phyloP scores from a whole-genome alignment of 495 filamentous ascomycete species.

The Clavariopsis aquatica region DNA sequence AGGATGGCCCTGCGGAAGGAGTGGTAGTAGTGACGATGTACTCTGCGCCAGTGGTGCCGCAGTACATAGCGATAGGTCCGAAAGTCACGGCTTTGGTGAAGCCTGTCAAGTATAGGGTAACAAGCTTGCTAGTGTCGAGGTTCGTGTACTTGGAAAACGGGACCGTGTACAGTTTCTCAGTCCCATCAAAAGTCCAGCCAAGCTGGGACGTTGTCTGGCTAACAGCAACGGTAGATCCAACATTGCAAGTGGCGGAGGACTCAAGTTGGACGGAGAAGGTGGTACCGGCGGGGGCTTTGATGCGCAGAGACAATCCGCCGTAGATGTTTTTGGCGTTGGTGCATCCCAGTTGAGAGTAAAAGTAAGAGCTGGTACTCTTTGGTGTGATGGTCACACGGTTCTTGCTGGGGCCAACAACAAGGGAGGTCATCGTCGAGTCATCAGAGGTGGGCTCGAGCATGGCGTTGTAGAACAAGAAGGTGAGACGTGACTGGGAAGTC shows the following conservation, averaged over 20 bases:
- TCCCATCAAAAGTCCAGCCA: slow-evolving; percentile 63
- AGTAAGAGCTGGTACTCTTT: slow-evolving; percentile 53
- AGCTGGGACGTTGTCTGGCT: slow-evolving; percentile 52
- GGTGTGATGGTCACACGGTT: slow-evolving; percentile 60
- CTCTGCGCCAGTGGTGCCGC: slow-evolving; percentile 54
- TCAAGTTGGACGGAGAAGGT: slow-evolving; percentile 58
- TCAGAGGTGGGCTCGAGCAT: slow-evolving; percentile 59
- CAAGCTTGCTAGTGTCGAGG: slow-evolving; percentile 55
- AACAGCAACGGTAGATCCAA: slow-evolving; percentile 36
- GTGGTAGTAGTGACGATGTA: slow-evolving; percentile 52
- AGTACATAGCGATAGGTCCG: slow-evolving; percentile 63
- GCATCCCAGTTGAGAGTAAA: slow-evolving; percentile 61
- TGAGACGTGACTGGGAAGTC: slow-evolving; percentile 63
- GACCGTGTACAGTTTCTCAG: slow-evolving; percentile 61
- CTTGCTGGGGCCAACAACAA: slow-evolving; percentile 51
- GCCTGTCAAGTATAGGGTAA: slow-evolving; percentile 53
- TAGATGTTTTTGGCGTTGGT: slow-evolving; percentile 53
- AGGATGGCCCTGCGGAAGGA: slow-evolving; percentile 44
- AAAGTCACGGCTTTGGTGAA: slow-evolving; percentile 53
- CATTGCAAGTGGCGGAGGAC: slow-evolving; percentile 49
- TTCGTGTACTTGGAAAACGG: slow-evolving; percentile 56
- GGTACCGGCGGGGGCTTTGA: slow-evolving; percentile 57
- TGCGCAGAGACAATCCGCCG: slow-evolving; percentile 61
- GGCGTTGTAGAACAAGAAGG: slow-evolving; percentile 65
- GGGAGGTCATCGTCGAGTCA: slow-evolving; percentile 60